A percentile compares a stretch with the other conserved stretches of the same genome.
phyloP scores from a whole-genome alignment of 176 grass and related monocot genomes.

The Oropetium thomaeum region DNA sequence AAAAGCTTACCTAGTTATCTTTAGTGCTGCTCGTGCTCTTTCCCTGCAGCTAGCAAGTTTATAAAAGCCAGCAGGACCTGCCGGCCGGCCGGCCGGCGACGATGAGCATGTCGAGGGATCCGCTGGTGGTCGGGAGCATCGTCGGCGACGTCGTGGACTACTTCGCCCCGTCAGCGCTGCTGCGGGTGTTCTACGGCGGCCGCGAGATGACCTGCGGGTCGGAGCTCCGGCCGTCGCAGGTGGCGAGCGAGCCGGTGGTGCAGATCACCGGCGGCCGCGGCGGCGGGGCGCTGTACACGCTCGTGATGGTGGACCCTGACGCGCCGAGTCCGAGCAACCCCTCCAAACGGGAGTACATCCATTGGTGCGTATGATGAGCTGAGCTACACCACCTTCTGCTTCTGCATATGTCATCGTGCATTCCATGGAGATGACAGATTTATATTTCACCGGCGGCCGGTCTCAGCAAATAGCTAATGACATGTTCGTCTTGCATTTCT shows the following conservation, averaged over 20 bases:
- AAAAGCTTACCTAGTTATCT: not conserved
- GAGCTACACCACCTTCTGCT: not conserved
- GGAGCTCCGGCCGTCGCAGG: conserved; percentile 73
- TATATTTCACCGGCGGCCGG: not conserved
- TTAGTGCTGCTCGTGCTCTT: not conserved
- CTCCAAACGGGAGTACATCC: conserved; percentile 70
- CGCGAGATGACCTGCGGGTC: conserved; percentile 74
- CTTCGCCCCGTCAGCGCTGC: conserved; percentile 41
- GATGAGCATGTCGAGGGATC: conserved; percentile 59
- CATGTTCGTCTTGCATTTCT: not conserved
- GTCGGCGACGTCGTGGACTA: conserved; percentile 67
- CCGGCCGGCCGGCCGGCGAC: not conserved
- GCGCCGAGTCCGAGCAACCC: conserved; percentile 82
- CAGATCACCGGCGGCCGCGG: conserved; percentile 43
- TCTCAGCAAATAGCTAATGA: not conserved
- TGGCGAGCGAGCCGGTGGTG: conserved; percentile 50
- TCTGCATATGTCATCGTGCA: not conserved
- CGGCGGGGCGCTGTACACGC: conserved; percentile 61
- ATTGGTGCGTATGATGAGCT: conserved; percentile 49
- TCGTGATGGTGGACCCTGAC: conserved; percentile 90
- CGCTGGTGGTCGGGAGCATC: conserved; percentile 63
- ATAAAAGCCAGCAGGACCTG: too few species aligned
- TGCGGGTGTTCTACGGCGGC: conserved; percentile 56
- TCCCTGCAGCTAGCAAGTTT: not conserved
- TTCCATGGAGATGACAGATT: not conserved